Base-by-base conservation (phyloP, 441 rosid genomes). In the Brassica hybrid region DNA sequence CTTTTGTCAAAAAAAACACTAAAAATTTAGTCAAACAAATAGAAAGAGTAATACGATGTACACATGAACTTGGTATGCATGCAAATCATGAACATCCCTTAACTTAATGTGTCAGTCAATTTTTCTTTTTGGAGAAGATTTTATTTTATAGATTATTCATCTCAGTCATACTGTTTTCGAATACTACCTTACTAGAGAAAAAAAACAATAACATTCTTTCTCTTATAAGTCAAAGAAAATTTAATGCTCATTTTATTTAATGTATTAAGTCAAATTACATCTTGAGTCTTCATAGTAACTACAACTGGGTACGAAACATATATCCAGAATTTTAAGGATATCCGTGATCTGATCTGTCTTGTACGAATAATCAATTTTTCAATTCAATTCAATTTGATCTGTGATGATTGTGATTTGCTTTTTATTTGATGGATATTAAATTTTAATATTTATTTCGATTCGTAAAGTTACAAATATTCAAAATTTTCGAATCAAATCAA, bases 141-240 rank as follows among this genome's bases (percentile, higher is more conserved):
- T 41, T 41, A 9, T 12, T 43, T 12, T 43, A 43, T 5, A 13
- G n/a, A 43, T 13, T 43, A 11, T 43, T 45, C 52, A 45, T 45
- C 52, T 45, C 13, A 45, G 52, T 45, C 52, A 45, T 45, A 13
- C 45, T 41, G 45, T 41, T 41, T 41, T 41, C 13, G 13, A 10
- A 41, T 41, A 43, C 52, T 45, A 41, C 14, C 52, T 13, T 12
- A 45, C 4, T 45, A 21, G 23, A 21, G 23, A 21, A 21, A 12
- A 12, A 45, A 45, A 12, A 34, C 38, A 34, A 34, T 8, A 66
- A 66, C 12, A 21, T 65, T 38, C 32, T 6, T 65, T 54, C 62
- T 38, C 30, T 3, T 66, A 25, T 4, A 11, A 74, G 72, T 74
- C 60, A 74, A 66, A 74, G 5, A 9, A 48, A 48, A 54, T 13